Evolutionary conservation across 495 filamentous ascomycete species (phyloP).

Genomic region (Podospora fimiseda): DNA sequence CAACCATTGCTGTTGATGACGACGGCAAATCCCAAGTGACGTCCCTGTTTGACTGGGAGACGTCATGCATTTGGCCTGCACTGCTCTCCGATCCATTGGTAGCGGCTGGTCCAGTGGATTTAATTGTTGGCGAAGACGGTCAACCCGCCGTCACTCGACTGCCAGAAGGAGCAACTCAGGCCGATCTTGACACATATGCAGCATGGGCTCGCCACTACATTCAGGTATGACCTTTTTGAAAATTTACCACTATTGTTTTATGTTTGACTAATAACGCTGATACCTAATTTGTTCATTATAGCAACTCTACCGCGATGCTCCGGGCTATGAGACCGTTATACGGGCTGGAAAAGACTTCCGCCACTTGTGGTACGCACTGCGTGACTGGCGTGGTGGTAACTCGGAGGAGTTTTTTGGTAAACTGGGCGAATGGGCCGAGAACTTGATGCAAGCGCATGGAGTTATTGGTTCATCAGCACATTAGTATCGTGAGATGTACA

Average conservation of each 20-base stretch:
- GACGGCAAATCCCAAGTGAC: conserved; percentile 23
- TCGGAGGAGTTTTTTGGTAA: conserved; percentile 31
- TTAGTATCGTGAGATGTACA: no score
- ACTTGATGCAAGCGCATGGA: no score
- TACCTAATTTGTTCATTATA: conserved; percentile 17
- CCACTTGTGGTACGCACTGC: no score
- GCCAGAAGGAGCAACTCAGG: not conserved
- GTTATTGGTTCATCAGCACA: no score
- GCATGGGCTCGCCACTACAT: conserved; percentile 25
- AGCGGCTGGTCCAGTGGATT: conserved; percentile 22
- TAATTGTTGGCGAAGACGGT: conserved; percentile 28
- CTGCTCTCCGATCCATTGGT: conserved; percentile 32
- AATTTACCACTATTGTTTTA: not conserved
- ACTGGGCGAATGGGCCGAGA: conserved; percentile 31
- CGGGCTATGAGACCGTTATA: conserved; percentile 27
- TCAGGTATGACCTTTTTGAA: conserved; percentile 1
- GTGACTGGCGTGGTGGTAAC: conserved; percentile 31
- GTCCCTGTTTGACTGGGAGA: conserved; percentile 33
- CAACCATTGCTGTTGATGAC: conserved; percentile 23
- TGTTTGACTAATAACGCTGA: conserved; percentile 14
- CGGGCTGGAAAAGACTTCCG: conserved; percentile 29
- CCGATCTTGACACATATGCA: conserved; percentile 13
- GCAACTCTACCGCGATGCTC: conserved; percentile 9
- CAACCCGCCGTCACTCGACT: conserved; percentile 22
- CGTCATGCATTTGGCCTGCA: conserved; percentile 28